phyloP scores from a whole-genome alignment of 345 rosid genomes.

The Gossypium stocksii region DNA sequence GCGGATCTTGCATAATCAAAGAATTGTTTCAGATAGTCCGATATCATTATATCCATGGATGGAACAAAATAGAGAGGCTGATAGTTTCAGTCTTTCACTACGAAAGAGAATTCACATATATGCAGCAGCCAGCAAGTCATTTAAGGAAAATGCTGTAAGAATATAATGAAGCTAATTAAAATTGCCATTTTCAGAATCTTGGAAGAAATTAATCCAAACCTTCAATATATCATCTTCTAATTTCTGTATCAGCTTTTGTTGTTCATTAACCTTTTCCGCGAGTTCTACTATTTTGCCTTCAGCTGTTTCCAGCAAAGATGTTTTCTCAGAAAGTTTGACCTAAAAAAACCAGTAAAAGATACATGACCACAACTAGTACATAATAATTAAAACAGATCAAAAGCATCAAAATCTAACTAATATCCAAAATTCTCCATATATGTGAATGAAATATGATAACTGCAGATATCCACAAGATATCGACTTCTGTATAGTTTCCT shows the following conservation, averaged over 20 bases:
- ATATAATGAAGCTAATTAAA: constrained; percentile 9
- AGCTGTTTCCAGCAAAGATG: constrained; percentile 67
- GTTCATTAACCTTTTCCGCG: constrained; percentile 67
- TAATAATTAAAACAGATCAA: neutral
- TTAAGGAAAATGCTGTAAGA: constrained; percentile 2
- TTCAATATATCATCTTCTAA: constrained; percentile 94
- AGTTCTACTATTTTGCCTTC: constrained; percentile 76
- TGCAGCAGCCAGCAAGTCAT: neutral
- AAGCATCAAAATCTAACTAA: constrained; percentile 9
- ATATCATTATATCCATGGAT: neutral
- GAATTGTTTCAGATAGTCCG: neutral
- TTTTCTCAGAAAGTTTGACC: constrained; percentile 85
- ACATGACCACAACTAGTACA: neutral
- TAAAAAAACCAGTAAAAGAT: constrained; percentile 29
- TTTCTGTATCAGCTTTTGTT: constrained; percentile 83
- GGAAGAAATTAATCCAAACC: constrained; percentile 45
- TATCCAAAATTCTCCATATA: neutral
- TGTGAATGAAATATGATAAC: neutral
- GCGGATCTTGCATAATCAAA: neutral
- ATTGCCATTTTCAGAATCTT: neutral
- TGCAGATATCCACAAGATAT: constrained; percentile 2
- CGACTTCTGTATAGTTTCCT: neutral
- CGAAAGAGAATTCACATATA: neutral
- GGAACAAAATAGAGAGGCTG: neutral
- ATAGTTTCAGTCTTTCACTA: neutral